Evolutionary conservation across 768 basidiomycete genomes (phyloP), one percentile per base, ranked within the genome.

Genomic region (Pleurotus tuber-regium): DNA sequence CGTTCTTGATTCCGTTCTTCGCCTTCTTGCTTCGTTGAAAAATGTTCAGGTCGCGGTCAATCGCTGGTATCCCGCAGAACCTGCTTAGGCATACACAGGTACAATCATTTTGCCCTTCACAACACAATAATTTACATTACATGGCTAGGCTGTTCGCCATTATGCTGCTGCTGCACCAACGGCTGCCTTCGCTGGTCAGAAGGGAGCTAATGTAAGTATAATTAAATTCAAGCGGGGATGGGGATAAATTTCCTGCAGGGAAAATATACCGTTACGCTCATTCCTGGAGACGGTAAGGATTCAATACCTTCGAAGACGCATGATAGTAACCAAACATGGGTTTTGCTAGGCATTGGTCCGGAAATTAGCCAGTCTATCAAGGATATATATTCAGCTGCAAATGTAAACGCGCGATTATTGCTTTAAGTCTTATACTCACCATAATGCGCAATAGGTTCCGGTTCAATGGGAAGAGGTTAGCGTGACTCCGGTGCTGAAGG

Each of bases 401-500:
- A 88, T 49, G 93, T 92, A 62, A 46, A 71, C 61, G 33, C 23
- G 5, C 12, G 7, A 51, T 18, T 12, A 14, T 3, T 12, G 54
- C 2, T 43, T 28, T 23, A 21, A 19, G 56, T 12, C 28, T 49
- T 44, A 18, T 25, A 55, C 41, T 48, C 23, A 18, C 46, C 38
- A 54, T 19, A 58, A 33, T 19, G 41, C 10, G 10, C 26, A 28
- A 28, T 54, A 96, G 93, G 96, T 97, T 21, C 97, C 97, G 39
- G 97, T 99, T 62, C 81, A 92, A 72, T 99, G 97, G 97, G 97
- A 99, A 69, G 97, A 98, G 72, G 96, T 98, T 68, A 90, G 87
- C 66, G 97, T 99, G 42, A 88, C 92, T 5, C 97, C 97, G 10
- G 82, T 96, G 49, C 74, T 98, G 53, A 92, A 93, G 70, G 87